A percentile compares a stretch with the other conserved stretches of the same genome.
These are phyloP conservation scores for Borovskyia barvae DNA, from an alignment of 208 protist species.

Conservation along the genomic window DNA sequence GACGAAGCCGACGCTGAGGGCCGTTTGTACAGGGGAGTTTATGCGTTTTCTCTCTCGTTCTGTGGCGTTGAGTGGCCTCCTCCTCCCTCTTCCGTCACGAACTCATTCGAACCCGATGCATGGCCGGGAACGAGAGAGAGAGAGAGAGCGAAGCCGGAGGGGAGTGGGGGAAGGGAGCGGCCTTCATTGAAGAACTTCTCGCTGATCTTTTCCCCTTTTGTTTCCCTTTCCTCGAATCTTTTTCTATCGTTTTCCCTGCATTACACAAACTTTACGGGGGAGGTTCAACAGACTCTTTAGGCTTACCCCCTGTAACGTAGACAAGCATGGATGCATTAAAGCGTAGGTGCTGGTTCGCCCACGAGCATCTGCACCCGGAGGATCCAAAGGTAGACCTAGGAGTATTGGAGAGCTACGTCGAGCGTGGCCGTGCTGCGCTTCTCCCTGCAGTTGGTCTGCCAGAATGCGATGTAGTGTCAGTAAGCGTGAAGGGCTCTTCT, in stretches of 20 bases:
- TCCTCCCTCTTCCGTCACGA: too few relatives aligned
- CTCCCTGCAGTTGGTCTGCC: conserved; percentile 16
- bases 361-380: conserved; percentile 9
- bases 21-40: too few relatives aligned
- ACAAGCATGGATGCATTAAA: conserved; percentile 28
- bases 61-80: too few relatives aligned
- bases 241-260: neutral
- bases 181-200: too few relatives aligned
- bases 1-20: too few relatives aligned
- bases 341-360: conserved; percentile 29
- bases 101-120: too few relatives aligned
- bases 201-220: too few relatives aligned
- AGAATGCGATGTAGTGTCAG: conserved; percentile 37
- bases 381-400: conserved; percentile 16
- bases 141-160: too few relatives aligned
- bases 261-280: neutral
- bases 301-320: neutral
- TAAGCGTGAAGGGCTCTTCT: conserved; percentile 61
- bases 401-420: conserved; percentile 25
- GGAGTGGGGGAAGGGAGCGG: too few relatives aligned
- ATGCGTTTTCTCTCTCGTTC: too few relatives aligned
- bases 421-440: conserved; percentile 28
- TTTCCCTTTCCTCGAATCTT: conserved; percentile 1
- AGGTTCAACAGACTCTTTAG: neutral
- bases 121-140: too few relatives aligned